These are phyloP conservation scores for Pseudoscleropodium purum DNA, from an alignment of 225 moss, liverwort and hornwort species.

Conservation along the genomic window DNA sequence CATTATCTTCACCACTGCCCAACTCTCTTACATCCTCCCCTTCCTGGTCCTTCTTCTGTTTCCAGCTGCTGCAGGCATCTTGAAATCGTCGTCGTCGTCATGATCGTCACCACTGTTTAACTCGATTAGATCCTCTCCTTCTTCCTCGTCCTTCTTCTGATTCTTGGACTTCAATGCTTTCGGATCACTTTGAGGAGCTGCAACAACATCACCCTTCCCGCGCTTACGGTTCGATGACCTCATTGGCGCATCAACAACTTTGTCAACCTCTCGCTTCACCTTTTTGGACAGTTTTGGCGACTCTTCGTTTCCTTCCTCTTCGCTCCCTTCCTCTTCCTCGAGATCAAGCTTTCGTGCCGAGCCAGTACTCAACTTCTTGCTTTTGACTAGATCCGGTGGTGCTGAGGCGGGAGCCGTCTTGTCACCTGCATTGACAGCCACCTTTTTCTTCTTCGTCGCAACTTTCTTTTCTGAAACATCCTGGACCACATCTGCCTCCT, in stretches of 20 bases:
- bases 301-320: neutral
- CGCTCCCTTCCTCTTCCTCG: neutral
- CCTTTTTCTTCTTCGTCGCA: neutral
- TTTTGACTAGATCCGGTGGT: neutral
- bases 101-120: neutral
- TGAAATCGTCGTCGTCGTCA: constrained; percentile 1
- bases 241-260: neutral
- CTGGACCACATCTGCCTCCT: neutral
- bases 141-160: neutral
- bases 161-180: neutral
- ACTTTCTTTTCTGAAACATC: neutral
- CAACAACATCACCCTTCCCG: neutral
- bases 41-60: neutral
- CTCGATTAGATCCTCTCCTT: neutral
- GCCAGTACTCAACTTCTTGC: constrained; percentile 4
- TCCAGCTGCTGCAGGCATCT: neutral
- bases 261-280: neutral
- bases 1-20: neutral
- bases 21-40: neutral
- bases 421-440: neutral
- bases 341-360: constrained; percentile 8
- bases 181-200: neutral
- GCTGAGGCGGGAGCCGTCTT: constrained; percentile 3
- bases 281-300: neutral
- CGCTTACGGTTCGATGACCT: constrained; percentile 14